Evolutionary conservation across 805 yeast species (phyloP), one percentile per base, ranked within the genome.

Genomic region (Priceomyces medius): DNA sequence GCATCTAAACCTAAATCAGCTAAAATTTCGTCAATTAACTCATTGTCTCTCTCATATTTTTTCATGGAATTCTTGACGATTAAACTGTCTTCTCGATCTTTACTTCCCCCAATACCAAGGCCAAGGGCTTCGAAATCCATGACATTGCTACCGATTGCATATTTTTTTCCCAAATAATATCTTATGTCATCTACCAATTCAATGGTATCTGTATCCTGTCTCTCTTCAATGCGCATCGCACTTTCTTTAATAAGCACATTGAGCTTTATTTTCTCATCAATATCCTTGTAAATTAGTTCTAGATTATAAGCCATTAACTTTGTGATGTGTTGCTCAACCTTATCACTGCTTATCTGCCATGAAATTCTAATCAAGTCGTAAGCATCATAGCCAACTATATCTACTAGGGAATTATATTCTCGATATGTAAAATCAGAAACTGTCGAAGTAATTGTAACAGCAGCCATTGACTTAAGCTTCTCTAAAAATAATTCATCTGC

Each of bases 161-260:
- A 60, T 49, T 64, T 65, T 51, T 72, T 68, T 9, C 65, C 53
- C 35, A 86, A 58, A 48, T 80, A 83, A 58, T 74, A 86, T 47
- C 89, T 67, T 8, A 86, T 81, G 62, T 85, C 95, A 59, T 85
- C 95, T 20, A 86, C 68, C 49, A 86, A 64, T 52, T 86, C 95
- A 54, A 86, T 83, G 1, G 91, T 83, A 62, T 86, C 95, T 0
- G 85, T 82, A 45, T 80, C 87, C 49, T 86, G 81, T 54, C 93
- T 72, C 12, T 57, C 61, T 16, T 72, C 53, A 37, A 86, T 84
- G 50, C 87, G 64, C 12, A 53, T 47, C 0, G 91, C 83, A 54
- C 79, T 71, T 47, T 68, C 71, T 38, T 46, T 50, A n/a, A 68
- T 56, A 14, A 66, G 45, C 7, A 29, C 32, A 6, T 46, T 38